Percentiles rank a stretch among this genome's conserved stretches.
Evolutionary conservation across 768 basidiomycete genomes (phyloP).

Genomic region (Fomitopsis pulvina): DNA sequence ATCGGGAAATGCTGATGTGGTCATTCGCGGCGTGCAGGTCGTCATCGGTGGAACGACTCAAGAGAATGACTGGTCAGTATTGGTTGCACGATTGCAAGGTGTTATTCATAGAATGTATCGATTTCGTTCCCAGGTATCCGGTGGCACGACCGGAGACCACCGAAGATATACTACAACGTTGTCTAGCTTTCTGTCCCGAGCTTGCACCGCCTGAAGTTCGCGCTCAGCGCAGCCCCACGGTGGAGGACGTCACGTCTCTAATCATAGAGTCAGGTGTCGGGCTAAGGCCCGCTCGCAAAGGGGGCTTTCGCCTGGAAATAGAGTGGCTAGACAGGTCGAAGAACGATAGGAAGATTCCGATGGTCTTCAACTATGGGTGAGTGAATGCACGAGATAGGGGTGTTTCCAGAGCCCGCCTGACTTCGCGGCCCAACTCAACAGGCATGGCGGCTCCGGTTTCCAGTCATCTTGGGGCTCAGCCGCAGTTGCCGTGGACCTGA

Average conservation of each 20-base stretch:
- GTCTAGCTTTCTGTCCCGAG: conserved; percentile 26
- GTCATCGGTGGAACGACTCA: conserved; percentile 52
- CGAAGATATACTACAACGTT: conserved; percentile 46
- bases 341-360: conserved; percentile 31
- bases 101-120: too few relatives aligned
- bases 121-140: conserved; percentile 47
- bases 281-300: conserved; percentile 58
- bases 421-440: too few relatives aligned
- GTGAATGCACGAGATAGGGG: too few relatives aligned
- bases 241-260: conserved; percentile 31
- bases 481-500: conserved; percentile 36
- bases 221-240: conserved; percentile 21
- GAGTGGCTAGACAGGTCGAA: conserved; percentile 34
- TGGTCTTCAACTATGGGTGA: conserved; percentile 64
- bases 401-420: too few relatives aligned
- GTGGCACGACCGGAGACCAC: conserved; percentile 57
- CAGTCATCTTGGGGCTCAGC: conserved; percentile 65
- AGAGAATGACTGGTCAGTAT: conserved; percentile 43
- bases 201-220: conserved; percentile 24
- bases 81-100: too few relatives aligned
- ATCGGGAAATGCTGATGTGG: too few relatives aligned
- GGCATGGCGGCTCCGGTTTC: conserved; percentile 60
- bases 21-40: too few relatives aligned
- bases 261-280: conserved; percentile 45
- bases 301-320: conserved; percentile 55